phyloP scores from a whole-genome alignment of 495 filamentous ascomycete species.

The Xylaria nigripes region DNA sequence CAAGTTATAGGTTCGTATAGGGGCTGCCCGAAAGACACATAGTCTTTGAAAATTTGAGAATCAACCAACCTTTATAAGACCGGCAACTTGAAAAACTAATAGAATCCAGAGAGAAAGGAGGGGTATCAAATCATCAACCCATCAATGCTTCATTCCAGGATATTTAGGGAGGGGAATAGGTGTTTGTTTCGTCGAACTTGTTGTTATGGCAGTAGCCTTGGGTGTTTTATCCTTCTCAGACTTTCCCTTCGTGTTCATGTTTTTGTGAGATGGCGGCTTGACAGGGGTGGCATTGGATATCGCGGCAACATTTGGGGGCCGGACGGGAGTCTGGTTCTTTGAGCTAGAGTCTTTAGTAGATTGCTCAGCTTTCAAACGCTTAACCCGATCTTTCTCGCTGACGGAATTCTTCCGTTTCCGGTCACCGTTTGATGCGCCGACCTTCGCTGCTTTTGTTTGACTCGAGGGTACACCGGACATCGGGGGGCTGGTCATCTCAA shows the following conservation, averaged over 20 bases:
- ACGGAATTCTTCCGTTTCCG: constrained; percentile 21
- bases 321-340: constrained; percentile 8
- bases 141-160: constrained; percentile 28
- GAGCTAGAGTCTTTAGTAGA: background rate
- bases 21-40: background rate
- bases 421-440: constrained; percentile 12
- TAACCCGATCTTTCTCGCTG: constrained; percentile 8
- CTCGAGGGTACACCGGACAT: background rate
- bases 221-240: constrained; percentile 3
- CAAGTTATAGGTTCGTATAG: background rate
- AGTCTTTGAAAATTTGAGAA: background rate
- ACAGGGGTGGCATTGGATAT: constrained; percentile 7
- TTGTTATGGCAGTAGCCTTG: constrained; percentile 5
- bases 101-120: background rate
- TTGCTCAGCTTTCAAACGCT: constrained; percentile 17
- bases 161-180: constrained; percentile 29
- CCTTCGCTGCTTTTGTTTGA: constrained; percentile 16
- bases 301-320: background rate
- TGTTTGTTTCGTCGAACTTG: constrained; percentile 24
- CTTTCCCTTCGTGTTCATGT: constrained; percentile 14
- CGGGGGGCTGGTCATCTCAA: constrained; percentile 20
- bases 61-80: background rate
- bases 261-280: constrained; percentile 10
- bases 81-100: background rate
- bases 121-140: background rate